phyloP scores from a whole-genome alignment of 495 filamentous ascomycete genomes.

The Aspergillus saccharolyticus region DNA sequence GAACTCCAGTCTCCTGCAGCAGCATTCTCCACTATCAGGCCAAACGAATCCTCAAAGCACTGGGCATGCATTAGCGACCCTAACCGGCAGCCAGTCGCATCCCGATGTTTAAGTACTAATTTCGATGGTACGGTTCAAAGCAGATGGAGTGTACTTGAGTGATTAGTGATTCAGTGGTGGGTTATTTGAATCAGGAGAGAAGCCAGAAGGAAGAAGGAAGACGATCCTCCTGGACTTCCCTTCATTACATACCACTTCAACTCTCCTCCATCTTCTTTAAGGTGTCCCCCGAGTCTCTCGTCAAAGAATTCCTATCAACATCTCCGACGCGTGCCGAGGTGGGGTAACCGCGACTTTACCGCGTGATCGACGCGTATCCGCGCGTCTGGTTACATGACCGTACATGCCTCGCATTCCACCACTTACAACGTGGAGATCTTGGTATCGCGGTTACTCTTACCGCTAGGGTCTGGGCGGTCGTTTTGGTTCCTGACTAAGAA shows the following conservation, averaged over 20 bases:
- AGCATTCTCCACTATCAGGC: constrained; percentile 14
- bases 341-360: constrained; percentile 19
- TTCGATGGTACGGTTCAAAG: background rate
- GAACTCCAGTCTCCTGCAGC: constrained; percentile 19
- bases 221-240: background rate
- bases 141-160: too few species aligned
- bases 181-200: background rate
- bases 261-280: background rate
- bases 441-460: background rate
- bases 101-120: background rate
- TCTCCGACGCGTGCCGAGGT: constrained; percentile 16
- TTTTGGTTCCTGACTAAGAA: background rate
- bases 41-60: constrained; percentile 15
- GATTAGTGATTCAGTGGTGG: background rate
- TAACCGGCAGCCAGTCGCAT: constrained; percentile 5
- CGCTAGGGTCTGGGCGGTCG: background rate
- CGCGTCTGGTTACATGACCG: constrained; percentile 20
- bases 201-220: background rate
- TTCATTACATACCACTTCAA: background rate
- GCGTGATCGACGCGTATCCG: constrained; percentile 20
- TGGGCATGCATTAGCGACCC: constrained; percentile 24
- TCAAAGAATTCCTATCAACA: too few species aligned
- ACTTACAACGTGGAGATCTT: background rate
- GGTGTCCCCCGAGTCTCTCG: background rate
- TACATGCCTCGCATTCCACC: constrained; percentile 3